These are phyloP conservation scores for Pecoramyces ruminantium DNA, from an alignment of 192 early-diverging fungal species.

Conservation along the genomic window DNA sequence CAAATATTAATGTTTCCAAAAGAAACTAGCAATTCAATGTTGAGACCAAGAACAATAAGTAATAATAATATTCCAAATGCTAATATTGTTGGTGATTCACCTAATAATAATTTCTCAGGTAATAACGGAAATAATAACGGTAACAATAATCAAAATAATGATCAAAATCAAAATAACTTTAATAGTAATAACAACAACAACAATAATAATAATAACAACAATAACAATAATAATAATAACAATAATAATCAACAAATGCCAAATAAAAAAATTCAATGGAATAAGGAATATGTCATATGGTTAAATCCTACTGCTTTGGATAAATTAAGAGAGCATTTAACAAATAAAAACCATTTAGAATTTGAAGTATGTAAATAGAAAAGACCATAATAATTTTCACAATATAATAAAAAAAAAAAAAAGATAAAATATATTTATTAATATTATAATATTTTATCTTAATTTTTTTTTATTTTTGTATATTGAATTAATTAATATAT, in stretches of 20 bases:
- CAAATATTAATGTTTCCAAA: background rate
- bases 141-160: slow-evolving; percentile 1
- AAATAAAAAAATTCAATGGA: slow-evolving; percentile 24
- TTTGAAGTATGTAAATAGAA: slow-evolving; percentile 20
- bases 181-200: background rate
- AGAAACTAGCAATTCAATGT: background rate
- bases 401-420: no score
- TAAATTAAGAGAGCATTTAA: slow-evolving; percentile 20
- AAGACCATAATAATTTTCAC: no score
- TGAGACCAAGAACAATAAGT: background rate
- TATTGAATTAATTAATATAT: no score
- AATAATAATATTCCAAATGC: background rate
- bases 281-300: slow-evolving; percentile 14
- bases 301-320: slow-evolving; percentile 23
- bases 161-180: slow-evolving; percentile 4
- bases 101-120: background rate
- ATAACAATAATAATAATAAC: slow-evolving; percentile 9
- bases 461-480: no score
- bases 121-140: background rate
- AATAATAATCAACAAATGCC: background rate
- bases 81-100: background rate
- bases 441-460: no score
- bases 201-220: slow-evolving; percentile 3
- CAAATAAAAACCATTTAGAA: slow-evolving; percentile 17
- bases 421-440: no score